Evolutionary conservation across 129 eudicot genomes (phyloP).

Genomic region (Flaveria bidentis): DNA sequence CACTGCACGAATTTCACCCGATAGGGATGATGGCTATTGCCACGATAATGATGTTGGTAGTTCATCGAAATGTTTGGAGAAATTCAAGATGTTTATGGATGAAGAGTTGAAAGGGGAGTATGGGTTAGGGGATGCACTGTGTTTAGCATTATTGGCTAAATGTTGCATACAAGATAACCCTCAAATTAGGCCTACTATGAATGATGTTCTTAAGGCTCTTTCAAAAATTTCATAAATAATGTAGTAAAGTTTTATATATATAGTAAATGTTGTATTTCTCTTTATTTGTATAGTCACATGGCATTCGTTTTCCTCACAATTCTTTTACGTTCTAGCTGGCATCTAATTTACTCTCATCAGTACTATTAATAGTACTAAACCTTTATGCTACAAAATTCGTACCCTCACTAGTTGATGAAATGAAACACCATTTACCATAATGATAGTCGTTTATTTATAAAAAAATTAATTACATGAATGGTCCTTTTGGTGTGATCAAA

Average conservation of each 20-base stretch:
- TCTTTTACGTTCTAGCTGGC: too few relatives aligned
- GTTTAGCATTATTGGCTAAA: constrained; percentile 50
- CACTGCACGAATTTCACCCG: too few relatives aligned
- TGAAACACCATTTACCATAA: too few relatives aligned
- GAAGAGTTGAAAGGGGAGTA: constrained; percentile 42
- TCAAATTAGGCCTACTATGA: constrained; percentile 43
- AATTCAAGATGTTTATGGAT: constrained; percentile 51
- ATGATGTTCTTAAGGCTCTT: constrained; percentile 53
- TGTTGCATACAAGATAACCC: constrained; percentile 47
- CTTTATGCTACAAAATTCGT: too few relatives aligned
- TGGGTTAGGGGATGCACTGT: constrained; percentile 44
- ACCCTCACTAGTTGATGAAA: too few relatives aligned
- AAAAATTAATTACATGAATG: too few relatives aligned
- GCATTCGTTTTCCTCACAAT: too few relatives aligned
- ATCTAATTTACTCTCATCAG: too few relatives aligned
- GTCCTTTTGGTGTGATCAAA: too few relatives aligned
- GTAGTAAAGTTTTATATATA: not conserved
- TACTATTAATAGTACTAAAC: too few relatives aligned
- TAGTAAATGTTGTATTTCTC: not conserved
- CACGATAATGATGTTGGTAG: constrained; percentile 10
- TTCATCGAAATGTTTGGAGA: constrained; percentile 42
- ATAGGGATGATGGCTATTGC: too few relatives aligned
- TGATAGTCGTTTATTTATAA: too few relatives aligned
- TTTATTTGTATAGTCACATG: not conserved
- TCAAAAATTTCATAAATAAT: constrained; percentile 37